Percentiles rank a stretch among this genome's conserved stretches.
Conservation (phyloP, 345 rosid species). For the Eucalyptus cloeziana region DNA sequence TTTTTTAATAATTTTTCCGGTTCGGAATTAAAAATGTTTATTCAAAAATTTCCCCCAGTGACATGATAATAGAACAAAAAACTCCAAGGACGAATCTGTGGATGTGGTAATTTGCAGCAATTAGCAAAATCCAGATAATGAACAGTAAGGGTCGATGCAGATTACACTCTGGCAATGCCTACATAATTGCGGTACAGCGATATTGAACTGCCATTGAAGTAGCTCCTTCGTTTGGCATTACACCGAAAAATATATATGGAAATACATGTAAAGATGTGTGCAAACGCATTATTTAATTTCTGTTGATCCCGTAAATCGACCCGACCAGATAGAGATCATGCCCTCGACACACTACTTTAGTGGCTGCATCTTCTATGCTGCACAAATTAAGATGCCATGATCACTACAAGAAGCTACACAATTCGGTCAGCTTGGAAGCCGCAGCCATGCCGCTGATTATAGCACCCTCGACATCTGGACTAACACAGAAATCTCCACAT, state of each 20-base stretch:
- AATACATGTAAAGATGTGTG: not conserved
- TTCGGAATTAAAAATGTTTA: not conserved
- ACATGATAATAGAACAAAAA: not conserved
- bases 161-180: not conserved
- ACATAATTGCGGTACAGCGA: not conserved
- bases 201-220: not conserved
- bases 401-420: constrained; percentile 13
- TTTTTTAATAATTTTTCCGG: not conserved
- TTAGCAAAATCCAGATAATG: not conserved
- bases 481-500: constrained; percentile 82
- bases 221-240: not conserved
- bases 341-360: not conserved
- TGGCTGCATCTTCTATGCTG: not conserved
- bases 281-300: not conserved
- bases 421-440: constrained; percentile 46
- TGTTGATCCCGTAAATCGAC: not conserved
- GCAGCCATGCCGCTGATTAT: constrained; percentile 73
- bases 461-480: constrained; percentile 81
- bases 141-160: not conserved
- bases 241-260: not conserved
- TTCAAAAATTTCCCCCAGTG: not conserved
- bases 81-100: not conserved
- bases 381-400: not conserved
- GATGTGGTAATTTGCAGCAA: not conserved
- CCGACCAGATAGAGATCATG: not conserved